These are phyloP conservation scores for Ustilago nuda DNA, from an alignment of 1,284 basidiomycete species.

Conservation along the genomic window DNA sequence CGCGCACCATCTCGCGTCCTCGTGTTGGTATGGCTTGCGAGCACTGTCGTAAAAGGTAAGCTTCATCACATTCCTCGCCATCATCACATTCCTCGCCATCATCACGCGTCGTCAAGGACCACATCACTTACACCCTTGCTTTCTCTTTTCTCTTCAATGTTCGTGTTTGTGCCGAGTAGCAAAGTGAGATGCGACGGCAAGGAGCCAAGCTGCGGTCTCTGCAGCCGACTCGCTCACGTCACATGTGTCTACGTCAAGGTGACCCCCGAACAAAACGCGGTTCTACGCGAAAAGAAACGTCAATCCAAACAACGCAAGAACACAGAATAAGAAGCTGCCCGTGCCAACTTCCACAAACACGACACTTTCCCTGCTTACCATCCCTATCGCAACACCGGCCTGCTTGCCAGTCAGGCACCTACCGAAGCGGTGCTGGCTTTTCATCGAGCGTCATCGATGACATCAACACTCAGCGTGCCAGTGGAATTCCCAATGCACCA, in stretches of 20 bases:
- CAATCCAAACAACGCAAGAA: constrained; percentile 17
- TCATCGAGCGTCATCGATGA: constrained; percentile 1
- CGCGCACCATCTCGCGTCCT: constrained; percentile 18
- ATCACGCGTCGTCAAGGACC: constrained; percentile 18
- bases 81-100: not conserved
- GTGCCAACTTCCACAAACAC: constrained; percentile 19
- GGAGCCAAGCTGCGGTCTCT: constrained; percentile 27
- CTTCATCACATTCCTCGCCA: not conserved
- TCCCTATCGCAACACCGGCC: constrained; percentile 13
- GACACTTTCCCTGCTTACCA: constrained; percentile 28
- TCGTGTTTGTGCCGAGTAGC: constrained; percentile 7
- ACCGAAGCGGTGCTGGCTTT: constrained; percentile 10
- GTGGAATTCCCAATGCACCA: not conserved
- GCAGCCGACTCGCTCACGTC: constrained; percentile 12
- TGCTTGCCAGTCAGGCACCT: not conserved
- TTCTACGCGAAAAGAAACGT: constrained; percentile 31
- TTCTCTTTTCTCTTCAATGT: not conserved
- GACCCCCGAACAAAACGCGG: constrained; percentile 24
- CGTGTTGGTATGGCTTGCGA: constrained; percentile 34
- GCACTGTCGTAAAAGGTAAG: constrained; percentile 37
- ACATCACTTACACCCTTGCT: constrained; percentile 4
- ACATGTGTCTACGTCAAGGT: constrained; percentile 32
- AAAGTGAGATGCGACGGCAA: constrained; percentile 32
- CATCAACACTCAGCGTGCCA: not conserved
- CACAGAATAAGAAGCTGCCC: constrained; percentile 18